These are phyloP conservation scores for Verticillium albo-atrum DNA, from an alignment of 2,329 filamentous ascomycete genomes.

Conservation along the genomic window DNA sequence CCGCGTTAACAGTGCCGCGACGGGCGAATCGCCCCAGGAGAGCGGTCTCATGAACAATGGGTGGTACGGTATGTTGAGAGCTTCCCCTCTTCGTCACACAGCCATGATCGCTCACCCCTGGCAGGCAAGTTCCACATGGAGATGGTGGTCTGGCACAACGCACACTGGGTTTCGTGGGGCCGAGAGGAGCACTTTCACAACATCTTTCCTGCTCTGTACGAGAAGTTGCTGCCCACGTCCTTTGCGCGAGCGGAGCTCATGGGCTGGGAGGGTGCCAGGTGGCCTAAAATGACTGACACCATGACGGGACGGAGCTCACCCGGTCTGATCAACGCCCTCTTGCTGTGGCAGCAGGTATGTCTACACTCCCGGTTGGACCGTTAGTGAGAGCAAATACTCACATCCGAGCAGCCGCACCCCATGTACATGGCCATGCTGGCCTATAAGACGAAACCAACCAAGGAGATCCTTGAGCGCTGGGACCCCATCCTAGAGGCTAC, in stretches of 20 bases:
- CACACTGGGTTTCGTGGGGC: slow-evolving; percentile 35
- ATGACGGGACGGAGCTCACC: slow-evolving; percentile 22
- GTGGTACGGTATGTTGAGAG: slow-evolving; percentile 30
- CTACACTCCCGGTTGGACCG: background rate
- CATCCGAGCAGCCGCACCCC: slow-evolving; percentile 37
- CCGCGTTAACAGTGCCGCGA: slow-evolving; percentile 34
- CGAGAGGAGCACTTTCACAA: slow-evolving; percentile 28
- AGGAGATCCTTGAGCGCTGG: slow-evolving; percentile 45
- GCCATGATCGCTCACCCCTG: slow-evolving; percentile 18
- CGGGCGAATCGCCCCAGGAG: slow-evolving; percentile 34
- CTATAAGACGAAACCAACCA: slow-evolving; percentile 15
- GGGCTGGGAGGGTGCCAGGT: slow-evolving; percentile 26
- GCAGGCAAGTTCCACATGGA: slow-evolving; percentile 38
- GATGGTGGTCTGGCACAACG: slow-evolving; percentile 37
- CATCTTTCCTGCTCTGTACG: slow-evolving; percentile 24
- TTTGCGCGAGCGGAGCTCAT: slow-evolving; percentile 19
- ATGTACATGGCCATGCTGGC: slow-evolving; percentile 55
- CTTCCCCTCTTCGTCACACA: slow-evolving; percentile 14
- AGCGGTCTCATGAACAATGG: slow-evolving; percentile 35
- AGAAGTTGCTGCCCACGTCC: slow-evolving; percentile 16
- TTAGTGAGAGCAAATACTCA: background rate
- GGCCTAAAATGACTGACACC: slow-evolving; percentile 51
- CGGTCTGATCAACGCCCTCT: slow-evolving; percentile 54
- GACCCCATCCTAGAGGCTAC: slow-evolving; percentile 43
- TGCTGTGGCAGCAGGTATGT: slow-evolving; percentile 54